Evolutionary conservation across 345 rosid genomes (phyloP).

Genomic region (Isatis tinctoria): DNA sequence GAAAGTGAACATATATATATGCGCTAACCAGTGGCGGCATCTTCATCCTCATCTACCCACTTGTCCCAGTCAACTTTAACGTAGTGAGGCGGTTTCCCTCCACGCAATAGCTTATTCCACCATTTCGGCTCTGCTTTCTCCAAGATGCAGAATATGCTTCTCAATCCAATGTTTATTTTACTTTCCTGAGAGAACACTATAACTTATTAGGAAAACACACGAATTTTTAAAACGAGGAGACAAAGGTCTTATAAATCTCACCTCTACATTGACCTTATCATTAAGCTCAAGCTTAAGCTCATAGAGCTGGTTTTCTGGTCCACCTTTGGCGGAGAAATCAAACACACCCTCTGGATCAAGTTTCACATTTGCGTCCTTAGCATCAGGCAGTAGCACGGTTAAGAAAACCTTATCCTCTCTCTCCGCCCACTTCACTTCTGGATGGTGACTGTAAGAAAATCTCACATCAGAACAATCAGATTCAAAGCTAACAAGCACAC

Average conservation of each 20-base stretch:
- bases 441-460: slow-evolving; percentile 58
- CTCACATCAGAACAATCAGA: background rate
- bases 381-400: slow-evolving; percentile 63
- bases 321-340: slow-evolving; percentile 67
- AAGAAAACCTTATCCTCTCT: slow-evolving; percentile 62
- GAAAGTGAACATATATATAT: background rate
- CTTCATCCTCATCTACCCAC: slow-evolving; percentile 86
- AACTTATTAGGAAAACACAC: background rate
- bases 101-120: slow-evolving; percentile 72
- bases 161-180: slow-evolving; percentile 59
- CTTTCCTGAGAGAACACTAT: slow-evolving; percentile 43
- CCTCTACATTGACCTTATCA: slow-evolving; percentile 86
- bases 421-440: slow-evolving; percentile 90
- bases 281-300: slow-evolving; percentile 73
- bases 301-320: slow-evolving; percentile 48
- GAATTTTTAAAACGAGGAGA: background rate
- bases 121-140: slow-evolving; percentile 72
- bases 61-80: slow-evolving; percentile 90
- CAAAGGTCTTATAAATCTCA: slow-evolving; percentile 13
- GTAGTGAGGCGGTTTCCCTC: slow-evolving; percentile 65
- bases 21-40: slow-evolving; percentile 21
- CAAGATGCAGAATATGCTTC: slow-evolving; percentile 65
- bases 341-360: slow-evolving; percentile 78
- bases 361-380: slow-evolving; percentile 69
- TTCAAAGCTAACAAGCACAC: background rate